Evolutionary conservation across 1,139 yeast genomes (phyloP).

Genomic region (Diutina sp.): DNA sequence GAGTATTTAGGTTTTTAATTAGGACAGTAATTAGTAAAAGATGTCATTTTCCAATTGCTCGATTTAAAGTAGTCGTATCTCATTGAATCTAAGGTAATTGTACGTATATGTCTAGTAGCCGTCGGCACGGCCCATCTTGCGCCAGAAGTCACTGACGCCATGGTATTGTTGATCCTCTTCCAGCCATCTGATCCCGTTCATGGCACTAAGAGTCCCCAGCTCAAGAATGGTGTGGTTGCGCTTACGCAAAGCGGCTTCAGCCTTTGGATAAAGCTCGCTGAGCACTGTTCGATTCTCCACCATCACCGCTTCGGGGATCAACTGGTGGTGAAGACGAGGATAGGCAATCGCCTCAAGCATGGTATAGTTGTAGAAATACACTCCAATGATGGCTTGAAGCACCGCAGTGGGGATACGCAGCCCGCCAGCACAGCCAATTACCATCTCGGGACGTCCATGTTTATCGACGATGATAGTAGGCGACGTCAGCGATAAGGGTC

Average conservation of each 20-base stretch:
- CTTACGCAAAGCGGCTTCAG: neutral
- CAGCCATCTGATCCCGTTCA: constrained; percentile 25
- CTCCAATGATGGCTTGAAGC: constrained; percentile 64
- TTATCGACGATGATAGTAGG: constrained; percentile 50
- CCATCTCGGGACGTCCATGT: constrained; percentile 44
- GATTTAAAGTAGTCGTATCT: neutral
- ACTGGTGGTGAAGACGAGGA: constrained; percentile 84
- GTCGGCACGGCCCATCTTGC: constrained; percentile 29
- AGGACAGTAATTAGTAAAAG: no score
- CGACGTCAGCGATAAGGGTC: constrained; percentile 77
- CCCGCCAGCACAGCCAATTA: constrained; percentile 93
- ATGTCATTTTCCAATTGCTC: no score
- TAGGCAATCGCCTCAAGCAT: constrained; percentile 59
- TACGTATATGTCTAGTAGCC: constrained; percentile 15
- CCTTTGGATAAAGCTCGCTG: constrained; percentile 6
- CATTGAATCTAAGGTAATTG: neutral
- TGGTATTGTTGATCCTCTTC: constrained; percentile 11
- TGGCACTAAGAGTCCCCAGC: constrained; percentile 25
- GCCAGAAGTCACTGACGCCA: constrained; percentile 35
- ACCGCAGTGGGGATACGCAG: constrained; percentile 79
- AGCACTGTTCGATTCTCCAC: constrained; percentile 38
- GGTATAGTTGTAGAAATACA: constrained; percentile 41
- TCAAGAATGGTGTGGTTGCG: constrained; percentile 5
- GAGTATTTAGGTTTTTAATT: no score
- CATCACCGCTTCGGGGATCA: constrained; percentile 57